Percentiles rank a stretch among this genome's conserved stretches.
Evolutionary conservation across 2,329 filamentous ascomycete species (phyloP).

Genomic region (Aspergillus transmontanensis): DNA sequence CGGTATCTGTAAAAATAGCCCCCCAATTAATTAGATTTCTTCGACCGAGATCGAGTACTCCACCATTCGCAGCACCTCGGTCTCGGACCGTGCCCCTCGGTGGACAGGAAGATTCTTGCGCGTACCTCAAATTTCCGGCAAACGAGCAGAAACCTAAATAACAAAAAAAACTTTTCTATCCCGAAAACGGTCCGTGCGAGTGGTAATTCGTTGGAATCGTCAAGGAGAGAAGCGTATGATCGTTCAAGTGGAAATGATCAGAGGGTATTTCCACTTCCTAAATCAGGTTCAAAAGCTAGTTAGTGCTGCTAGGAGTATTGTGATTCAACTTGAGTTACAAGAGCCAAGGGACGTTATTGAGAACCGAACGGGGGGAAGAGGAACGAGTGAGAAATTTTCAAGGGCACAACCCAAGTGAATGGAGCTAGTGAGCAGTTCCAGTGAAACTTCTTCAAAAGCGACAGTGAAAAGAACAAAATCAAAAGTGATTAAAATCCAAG

Average conservation of each 20-base stretch:
- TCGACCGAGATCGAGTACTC: background rate
- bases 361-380: background rate
- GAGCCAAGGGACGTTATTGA: background rate
- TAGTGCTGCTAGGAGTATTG: conserved; percentile 7
- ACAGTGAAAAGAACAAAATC: background rate
- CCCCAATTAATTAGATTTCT: background rate
- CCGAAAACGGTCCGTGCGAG: conserved; percentile 38
- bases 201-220: conserved; percentile 44
- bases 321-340: background rate
- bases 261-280: conserved; percentile 32
- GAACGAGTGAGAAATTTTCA: background rate
- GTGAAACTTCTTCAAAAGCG: background rate
- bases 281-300: conserved; percentile 1
- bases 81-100: background rate
- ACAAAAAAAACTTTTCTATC: conserved; percentile 27
- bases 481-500: background rate
- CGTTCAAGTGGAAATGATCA: conserved; percentile 36
- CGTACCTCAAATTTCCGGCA: conserved; percentile 25
- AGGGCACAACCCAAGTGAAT: background rate
- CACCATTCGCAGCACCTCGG: background rate
- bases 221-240: conserved; percentile 41
- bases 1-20: conserved; percentile 14
- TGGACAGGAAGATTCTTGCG: background rate
- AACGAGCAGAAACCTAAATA: conserved; percentile 25
- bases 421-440: background rate